These are phyloP conservation scores for Pterocarpus macrocarpus DNA, from an alignment of 306 rosid genomes.

Conservation along the genomic window DNA sequence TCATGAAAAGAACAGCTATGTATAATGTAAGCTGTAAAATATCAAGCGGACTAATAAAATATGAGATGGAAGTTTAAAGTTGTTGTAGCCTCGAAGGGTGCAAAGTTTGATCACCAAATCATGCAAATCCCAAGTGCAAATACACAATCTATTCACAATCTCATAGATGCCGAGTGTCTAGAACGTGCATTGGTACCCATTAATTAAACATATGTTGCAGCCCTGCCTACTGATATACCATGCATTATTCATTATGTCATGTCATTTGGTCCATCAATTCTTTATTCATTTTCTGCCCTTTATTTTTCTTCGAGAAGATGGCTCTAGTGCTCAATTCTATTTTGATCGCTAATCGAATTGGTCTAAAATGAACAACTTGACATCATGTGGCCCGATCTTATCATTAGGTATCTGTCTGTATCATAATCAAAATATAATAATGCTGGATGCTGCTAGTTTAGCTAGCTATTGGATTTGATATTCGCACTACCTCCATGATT, in stretches of 20 bases:
- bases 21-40: conserved; percentile 32
- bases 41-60: not conserved
- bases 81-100: not conserved
- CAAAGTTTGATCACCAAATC: not conserved
- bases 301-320: not conserved
- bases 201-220: not conserved
- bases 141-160: not conserved
- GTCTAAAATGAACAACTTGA: not conserved
- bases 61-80: not conserved
- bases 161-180: not conserved
- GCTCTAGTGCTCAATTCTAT: not conserved
- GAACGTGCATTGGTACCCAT: not conserved
- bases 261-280: conserved; percentile 7
- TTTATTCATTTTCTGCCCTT: not conserved
- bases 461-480: not conserved
- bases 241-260: not conserved
- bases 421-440: not conserved
- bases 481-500: not conserved
- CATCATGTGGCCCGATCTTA: not conserved
- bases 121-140: not conserved
- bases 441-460: not conserved
- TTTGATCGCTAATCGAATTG: not conserved
- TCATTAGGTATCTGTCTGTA: not conserved
- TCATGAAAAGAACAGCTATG: not conserved
- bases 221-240: not conserved